Conservation (phyloP, 495 filamentous ascomycete species). For the Trichoderma orchidacearum region DNA sequence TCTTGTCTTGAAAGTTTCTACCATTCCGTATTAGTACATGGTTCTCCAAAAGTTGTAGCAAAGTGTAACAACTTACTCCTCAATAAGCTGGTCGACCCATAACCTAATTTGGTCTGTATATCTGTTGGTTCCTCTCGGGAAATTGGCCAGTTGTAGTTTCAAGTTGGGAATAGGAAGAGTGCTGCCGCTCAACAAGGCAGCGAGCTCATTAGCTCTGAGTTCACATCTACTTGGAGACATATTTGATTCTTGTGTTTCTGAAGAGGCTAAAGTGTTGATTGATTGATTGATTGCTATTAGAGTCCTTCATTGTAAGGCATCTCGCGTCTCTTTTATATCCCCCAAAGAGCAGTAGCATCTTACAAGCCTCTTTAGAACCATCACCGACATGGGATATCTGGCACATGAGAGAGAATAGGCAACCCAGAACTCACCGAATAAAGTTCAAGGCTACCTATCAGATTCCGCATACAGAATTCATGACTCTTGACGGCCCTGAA, state of each 20-base stretch:
- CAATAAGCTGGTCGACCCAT: not conserved
- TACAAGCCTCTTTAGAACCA: too few species aligned
- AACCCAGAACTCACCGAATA: not conserved
- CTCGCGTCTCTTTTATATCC: too few species aligned
- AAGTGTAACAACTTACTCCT: not conserved
- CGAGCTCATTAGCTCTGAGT: not conserved
- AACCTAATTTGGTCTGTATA: not conserved
- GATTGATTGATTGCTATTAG: too few species aligned
- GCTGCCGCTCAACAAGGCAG: not conserved
- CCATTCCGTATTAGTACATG: not conserved
- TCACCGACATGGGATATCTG: too few species aligned
- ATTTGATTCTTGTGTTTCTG: too few species aligned
- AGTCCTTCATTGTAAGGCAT: too few species aligned
- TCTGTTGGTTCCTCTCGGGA: not conserved
- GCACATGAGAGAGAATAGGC: not conserved
- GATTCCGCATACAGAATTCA: not conserved
- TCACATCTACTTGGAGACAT: not conserved
- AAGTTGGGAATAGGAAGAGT: not conserved
- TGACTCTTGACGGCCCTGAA: not conserved
- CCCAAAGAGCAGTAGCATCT: too few species aligned
- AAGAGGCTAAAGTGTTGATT: too few species aligned
- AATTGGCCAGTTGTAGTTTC: not conserved
- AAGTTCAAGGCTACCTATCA: not conserved
- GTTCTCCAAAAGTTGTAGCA: not conserved
- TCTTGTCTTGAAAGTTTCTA: not conserved